Evolutionary conservation across 2,329 filamentous ascomycete genomes (phyloP).

Genomic region (Cordyceps fumosorosea): DNA sequence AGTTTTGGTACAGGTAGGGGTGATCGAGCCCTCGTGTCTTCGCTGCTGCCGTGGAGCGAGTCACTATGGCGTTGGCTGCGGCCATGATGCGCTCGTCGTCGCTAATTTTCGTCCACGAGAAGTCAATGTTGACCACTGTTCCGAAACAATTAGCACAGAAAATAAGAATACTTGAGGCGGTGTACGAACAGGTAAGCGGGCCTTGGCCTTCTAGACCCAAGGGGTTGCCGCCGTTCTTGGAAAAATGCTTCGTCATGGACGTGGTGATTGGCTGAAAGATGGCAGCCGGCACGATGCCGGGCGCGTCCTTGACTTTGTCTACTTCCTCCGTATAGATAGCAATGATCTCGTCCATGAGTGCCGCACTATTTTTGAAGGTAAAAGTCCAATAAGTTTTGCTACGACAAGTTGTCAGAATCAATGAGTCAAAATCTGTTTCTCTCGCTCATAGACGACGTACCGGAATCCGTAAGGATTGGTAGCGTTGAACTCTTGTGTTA

Average conservation of each 20-base stretch:
- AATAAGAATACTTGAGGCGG: not conserved
- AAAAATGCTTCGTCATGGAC: constrained; percentile 27
- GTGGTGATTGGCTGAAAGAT: constrained; percentile 36
- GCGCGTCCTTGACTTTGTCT: constrained; percentile 16
- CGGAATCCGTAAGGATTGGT: constrained; percentile 20
- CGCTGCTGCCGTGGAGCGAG: constrained; percentile 22
- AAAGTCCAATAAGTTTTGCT: constrained; percentile 21
- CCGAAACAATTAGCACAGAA: not conserved
- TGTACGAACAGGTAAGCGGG: constrained; percentile 18
- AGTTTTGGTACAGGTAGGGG: constrained; percentile 40
- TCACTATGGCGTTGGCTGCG: constrained; percentile 21
- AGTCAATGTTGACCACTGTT: constrained; percentile 19
- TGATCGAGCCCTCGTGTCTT: constrained; percentile 26
- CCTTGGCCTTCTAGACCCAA: constrained; percentile 23
- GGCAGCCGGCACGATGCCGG: constrained; percentile 22
- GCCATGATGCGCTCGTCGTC: constrained; percentile 29
- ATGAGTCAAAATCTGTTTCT: not conserved
- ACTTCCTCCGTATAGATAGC: constrained; percentile 20
- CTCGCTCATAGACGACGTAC: constrained; percentile 8
- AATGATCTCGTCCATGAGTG: constrained; percentile 19
- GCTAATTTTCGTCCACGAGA: constrained; percentile 22
- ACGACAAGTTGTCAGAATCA: not conserved
- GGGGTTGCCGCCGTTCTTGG: constrained; percentile 27
- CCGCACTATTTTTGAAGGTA: constrained; percentile 16
- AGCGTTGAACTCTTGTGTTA: constrained; percentile 19